Conservation (phyloP, 2,329 filamentous ascomycete genomes). For the Ophiostoma fasciatum region DNA sequence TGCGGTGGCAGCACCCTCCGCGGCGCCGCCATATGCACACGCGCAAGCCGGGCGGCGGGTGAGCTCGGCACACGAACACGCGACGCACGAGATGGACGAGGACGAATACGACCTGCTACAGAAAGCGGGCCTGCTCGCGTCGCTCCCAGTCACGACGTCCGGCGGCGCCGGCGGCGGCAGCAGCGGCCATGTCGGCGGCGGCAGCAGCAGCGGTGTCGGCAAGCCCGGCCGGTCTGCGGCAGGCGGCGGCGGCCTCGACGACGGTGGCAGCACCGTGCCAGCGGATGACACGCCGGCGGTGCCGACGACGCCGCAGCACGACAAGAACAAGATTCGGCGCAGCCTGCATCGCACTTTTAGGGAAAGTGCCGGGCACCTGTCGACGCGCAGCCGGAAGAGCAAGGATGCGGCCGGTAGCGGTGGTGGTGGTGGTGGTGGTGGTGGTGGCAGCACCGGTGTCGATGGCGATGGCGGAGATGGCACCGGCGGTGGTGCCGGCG, state of each 20-base stretch:
- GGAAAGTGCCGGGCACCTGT: constrained; percentile 55
- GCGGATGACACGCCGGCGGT: too few species aligned
- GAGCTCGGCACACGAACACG: constrained; percentile 17
- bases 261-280: too few species aligned
- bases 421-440: constrained; percentile 21
- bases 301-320: constrained; percentile 15
- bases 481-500: background rate
- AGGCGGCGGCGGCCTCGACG: too few species aligned
- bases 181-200: background rate
- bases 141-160: constrained; percentile 11
- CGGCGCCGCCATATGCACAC: too few species aligned
- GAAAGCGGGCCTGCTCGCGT: constrained; percentile 49
- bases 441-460: background rate
- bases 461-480: background rate
- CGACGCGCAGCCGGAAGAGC: constrained; percentile 58
- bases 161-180: background rate
- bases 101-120: constrained; percentile 53
- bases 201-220: background rate
- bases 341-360: constrained; percentile 83
- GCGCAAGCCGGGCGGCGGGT: constrained; percentile 18
- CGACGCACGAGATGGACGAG: constrained; percentile 39
- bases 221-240: too few species aligned
- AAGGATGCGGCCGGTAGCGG: constrained; percentile 34
- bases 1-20: too few species aligned
- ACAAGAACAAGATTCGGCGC: constrained; percentile 58